Evolutionary conservation across 2,329 filamentous ascomycete genomes (phyloP).

Genomic region (Penicillium palitans): DNA sequence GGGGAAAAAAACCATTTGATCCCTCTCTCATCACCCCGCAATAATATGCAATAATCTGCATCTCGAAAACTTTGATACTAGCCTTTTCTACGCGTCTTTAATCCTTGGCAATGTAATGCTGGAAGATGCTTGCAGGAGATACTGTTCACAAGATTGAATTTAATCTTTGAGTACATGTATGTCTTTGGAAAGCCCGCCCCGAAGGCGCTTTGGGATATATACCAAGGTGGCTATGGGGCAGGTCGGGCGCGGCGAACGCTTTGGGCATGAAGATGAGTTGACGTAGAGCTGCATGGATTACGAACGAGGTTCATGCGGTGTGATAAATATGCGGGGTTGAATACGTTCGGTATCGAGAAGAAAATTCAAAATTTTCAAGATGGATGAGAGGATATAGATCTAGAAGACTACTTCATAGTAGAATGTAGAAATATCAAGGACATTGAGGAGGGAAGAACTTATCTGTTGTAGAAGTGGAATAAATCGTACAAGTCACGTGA

Average conservation of each 20-base stretch:
- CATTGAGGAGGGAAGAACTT: background rate
- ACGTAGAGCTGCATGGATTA: background rate
- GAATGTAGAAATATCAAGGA: too few relatives aligned
- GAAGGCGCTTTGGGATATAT: background rate
- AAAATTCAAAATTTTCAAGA: too few relatives aligned
- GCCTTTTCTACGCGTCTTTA: background rate
- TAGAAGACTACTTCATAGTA: too few relatives aligned
- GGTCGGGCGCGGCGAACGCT: background rate
- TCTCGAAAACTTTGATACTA: background rate
- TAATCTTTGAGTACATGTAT: background rate
- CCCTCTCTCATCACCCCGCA: background rate
- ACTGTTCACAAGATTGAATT: background rate
- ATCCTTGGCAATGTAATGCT: background rate
- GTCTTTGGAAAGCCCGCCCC: background rate
- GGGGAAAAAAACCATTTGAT: background rate
- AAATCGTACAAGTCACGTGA: background rate
- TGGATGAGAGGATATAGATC: too few relatives aligned
- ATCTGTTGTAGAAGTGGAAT: background rate
- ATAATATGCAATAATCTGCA: background rate
- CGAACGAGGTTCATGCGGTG: background rate
- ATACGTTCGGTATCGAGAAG: background rate
- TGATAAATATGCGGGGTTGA: background rate
- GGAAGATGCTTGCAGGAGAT: background rate
- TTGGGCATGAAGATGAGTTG: background rate
- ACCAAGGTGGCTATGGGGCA: background rate